Conservation (phyloP, 257 asterid genomes). For the Lavandula angustifolia region DNA sequence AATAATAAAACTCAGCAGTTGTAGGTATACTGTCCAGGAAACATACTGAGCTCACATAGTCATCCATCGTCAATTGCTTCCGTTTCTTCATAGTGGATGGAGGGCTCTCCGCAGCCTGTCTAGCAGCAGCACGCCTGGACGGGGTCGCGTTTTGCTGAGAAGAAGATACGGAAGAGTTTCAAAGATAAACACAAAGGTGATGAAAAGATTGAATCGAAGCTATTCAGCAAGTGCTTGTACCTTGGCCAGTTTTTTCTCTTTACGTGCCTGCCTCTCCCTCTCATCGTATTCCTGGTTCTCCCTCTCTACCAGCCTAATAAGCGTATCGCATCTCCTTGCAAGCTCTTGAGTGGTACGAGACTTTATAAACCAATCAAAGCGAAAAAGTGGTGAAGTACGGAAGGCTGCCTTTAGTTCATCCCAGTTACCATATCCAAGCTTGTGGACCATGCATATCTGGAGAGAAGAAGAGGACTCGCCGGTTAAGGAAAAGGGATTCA, state of each 20-base stretch:
- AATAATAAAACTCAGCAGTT: not conserved
- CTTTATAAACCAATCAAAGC: conserved; percentile 98
- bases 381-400: conserved; percentile 90
- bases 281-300: conserved; percentile 97
- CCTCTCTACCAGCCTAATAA: conserved; percentile 83
- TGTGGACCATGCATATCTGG: conserved; percentile 97
- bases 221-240: conserved; percentile 29
- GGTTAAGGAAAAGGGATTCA: not conserved
- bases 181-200: not conserved
- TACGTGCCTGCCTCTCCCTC: conserved; percentile 97
- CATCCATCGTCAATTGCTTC: conserved; percentile 75
- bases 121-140: conserved; percentile 68
- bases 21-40: not conserved
- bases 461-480: not conserved
- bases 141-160: conserved; percentile 58
- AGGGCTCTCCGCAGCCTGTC: conserved; percentile 85
- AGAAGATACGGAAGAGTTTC: not conserved
- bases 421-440: conserved; percentile 99
- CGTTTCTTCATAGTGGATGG: conserved; percentile 67
- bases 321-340: conserved; percentile 98
- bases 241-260: conserved; percentile 93
- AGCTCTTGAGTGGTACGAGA: conserved; percentile 97
- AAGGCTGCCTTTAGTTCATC: conserved; percentile 97
- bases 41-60: conserved; percentile 70
- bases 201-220: not conserved